Base-by-base conservation (phyloP, 352 stramenopile genomes). In the Globisporangium nodosum region DNA sequence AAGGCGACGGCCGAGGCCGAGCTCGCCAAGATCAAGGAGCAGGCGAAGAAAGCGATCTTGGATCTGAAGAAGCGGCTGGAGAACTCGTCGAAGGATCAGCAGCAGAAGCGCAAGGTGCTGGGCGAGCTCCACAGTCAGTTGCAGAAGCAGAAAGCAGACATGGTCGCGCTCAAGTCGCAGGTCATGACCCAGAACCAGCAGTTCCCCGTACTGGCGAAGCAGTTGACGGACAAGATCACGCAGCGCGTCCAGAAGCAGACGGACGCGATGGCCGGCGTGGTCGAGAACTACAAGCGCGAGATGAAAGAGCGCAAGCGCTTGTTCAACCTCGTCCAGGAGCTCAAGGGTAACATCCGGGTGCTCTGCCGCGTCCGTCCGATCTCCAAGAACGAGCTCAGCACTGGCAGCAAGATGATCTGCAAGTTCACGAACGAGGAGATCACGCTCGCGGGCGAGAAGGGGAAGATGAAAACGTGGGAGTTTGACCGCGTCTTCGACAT, bases 261-360 rank as follows among this genome's bases (percentile, higher is more conserved):
- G 4, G 81, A 90, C 49, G 85, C 81, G 11, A 90, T 94, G 79
- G 75, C 81, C 13, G 86, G 81, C 21, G 81, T 96, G 15, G 83
- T 96, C 30, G 86, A 96, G 48, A 96, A 94, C 61, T 96, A 96
- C 73, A 89, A 92, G 53, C 82, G 86, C 35, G 85, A 94, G 59
- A 81, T 94, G 56, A 92, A 92, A 53, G 83, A 94, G 66, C 82
- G 85, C 43, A 94, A 94, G 58, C 87, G 96, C 37, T 70, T 99
- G 47, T 96, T 99, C 56, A 97, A 96, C 56, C 81, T 97, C 31
- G 97, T 99, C 40, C 90, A 98, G 56, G 93, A 97, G 56, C 76
- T 99, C 35, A 97, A 98, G 61, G 96, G 95, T 40, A 99, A 99
- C 65, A 99, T 99, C 56, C 94, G 97, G 54, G 97, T 99, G 13